Evolutionary conservation across 2,329 filamentous ascomycete species (phyloP), one percentile per base, ranked within the genome.

Genomic region (Aureobasidium sp.): DNA sequence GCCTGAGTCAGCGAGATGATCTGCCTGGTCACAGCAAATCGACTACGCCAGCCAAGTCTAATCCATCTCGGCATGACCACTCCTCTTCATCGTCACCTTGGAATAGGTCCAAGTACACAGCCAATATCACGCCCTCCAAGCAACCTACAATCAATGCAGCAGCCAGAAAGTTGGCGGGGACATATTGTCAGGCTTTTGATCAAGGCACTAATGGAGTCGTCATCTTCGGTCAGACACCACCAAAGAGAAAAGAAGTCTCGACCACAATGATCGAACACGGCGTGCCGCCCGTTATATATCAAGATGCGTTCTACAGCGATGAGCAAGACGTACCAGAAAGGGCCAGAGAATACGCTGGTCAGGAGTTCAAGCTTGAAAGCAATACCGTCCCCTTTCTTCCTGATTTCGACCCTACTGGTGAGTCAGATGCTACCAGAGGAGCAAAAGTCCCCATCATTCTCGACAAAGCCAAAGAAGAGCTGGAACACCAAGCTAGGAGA

Each of bases 251-350:
- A 29, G 39, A 77, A 74, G 60, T 89, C 1, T 63, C 71, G 2
- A 70, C 71, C 1, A 85, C 81, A 0, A 76, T 89, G 66, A 68
- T 75, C 59, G 65, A 74, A n/a, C 68, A 75, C 54, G 76, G 76
- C 11, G 70, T 83, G 7, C 85, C 86, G 0, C 75, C 84, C 55
- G 78, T 86, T 12, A 78, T 96, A 44, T 94, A 95, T 58, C 87
- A 90, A 66, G 84, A 90, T 64, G 84, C 90, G 0, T 90, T 85
- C 63, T 97, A 95, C 65, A 87, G 90, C 60, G 77, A 87, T 24
- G 88, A 94, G 57, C 77, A 76, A 47, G 93, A 97, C 68, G 86
- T 96, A 0, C 90, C 90, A 11, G 78, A 84, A 34, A 79, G 85
- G 50, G 70, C 78, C 27, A 78, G 88, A 50, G 89, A 95, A 68